Evolutionary conservation across 73 alveolate species (phyloP).

Genomic region (Effrenium voratum): DNA sequence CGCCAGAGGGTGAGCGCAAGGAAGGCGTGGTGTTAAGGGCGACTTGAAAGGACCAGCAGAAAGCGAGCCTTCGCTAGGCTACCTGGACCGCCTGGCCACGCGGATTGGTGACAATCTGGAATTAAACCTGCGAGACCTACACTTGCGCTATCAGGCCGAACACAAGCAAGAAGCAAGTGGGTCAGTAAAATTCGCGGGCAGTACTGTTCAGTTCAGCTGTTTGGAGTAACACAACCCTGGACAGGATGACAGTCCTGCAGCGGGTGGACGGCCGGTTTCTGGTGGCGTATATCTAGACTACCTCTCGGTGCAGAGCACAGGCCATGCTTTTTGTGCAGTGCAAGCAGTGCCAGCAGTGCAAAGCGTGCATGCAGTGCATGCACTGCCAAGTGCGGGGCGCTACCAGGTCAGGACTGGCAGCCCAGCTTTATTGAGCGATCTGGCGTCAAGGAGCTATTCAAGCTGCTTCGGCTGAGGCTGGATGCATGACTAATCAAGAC

Average conservation of each 20-base stretch:
- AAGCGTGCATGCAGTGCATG: too few relatives aligned
- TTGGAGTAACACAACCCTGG: not conserved
- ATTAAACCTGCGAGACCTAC: constrained; percentile 55
- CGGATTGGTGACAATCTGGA: constrained; percentile 62
- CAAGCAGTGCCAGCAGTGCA: not conserved
- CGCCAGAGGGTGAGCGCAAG: not conserved
- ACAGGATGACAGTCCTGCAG: constrained; percentile 21
- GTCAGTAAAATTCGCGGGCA: not conserved
- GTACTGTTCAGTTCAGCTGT: not conserved
- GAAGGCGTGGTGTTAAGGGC: not conserved
- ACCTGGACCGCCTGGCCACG: constrained; percentile 32
- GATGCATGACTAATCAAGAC: not conserved
- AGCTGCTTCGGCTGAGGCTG: constrained; percentile 45
- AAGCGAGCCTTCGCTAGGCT: not conserved
- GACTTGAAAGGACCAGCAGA: not conserved
- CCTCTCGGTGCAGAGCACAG: constrained; percentile 59
- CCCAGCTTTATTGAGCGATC: constrained; percentile 73
- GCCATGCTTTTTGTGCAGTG: not conserved
- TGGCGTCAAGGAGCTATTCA: constrained; percentile 3
- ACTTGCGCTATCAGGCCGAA: constrained; percentile 57
- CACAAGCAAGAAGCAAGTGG: not conserved
- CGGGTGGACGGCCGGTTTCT: constrained; percentile 7
- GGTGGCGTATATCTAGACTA: constrained; percentile 43
- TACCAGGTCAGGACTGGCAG: constrained; percentile 50
- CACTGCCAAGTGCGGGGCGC: not conserved